Evolutionary conservation across 345 rosid species (phyloP).

Genomic region (Hirschfeldia incana): DNA sequence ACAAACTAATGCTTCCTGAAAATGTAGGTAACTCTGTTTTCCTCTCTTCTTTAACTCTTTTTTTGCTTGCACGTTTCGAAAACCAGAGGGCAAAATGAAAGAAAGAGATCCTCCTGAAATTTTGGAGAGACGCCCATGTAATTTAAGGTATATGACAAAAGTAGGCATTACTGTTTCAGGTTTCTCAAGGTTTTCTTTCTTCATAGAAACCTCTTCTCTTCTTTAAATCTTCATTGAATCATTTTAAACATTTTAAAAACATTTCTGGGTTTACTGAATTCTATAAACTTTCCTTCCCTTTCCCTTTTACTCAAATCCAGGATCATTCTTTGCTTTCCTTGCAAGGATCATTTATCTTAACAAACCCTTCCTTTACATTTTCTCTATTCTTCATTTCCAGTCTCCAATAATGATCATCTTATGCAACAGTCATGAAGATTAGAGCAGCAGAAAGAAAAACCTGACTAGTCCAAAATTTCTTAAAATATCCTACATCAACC

Average conservation of each 20-base stretch:
- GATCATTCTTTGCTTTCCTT: slow-evolving; percentile 31
- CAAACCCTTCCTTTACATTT: neutral
- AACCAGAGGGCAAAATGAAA: neutral
- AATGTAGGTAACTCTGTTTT: slow-evolving; percentile 1
- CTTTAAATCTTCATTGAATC: slow-evolving; percentile 18
- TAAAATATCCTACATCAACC: neutral
- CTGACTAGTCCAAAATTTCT: neutral
- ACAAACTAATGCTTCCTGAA: neutral
- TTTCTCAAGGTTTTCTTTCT: neutral
- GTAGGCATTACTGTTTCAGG: slow-evolving; percentile 26
- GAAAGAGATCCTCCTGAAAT: slow-evolving; percentile 27
- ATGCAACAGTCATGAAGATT: neutral
- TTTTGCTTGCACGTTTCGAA: slow-evolving; percentile 21
- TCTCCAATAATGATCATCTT: neutral
- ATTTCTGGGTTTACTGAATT: neutral
- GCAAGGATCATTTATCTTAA: slow-evolving; percentile 24
- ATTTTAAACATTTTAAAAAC: neutral
- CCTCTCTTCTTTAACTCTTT: neutral
- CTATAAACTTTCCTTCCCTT: slow-evolving; percentile 40
- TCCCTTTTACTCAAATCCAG: slow-evolving; percentile 25
- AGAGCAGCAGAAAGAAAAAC: neutral
- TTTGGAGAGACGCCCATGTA: slow-evolving; percentile 19
- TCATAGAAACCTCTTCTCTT: slow-evolving; percentile 5
- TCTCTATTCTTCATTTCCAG: neutral
- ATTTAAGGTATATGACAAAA: slow-evolving; percentile 21